Evolutionary conservation across 1,284 basidiomycete species (phyloP).

Genomic region (Cutaneotrichosporon cutaneum): DNA sequence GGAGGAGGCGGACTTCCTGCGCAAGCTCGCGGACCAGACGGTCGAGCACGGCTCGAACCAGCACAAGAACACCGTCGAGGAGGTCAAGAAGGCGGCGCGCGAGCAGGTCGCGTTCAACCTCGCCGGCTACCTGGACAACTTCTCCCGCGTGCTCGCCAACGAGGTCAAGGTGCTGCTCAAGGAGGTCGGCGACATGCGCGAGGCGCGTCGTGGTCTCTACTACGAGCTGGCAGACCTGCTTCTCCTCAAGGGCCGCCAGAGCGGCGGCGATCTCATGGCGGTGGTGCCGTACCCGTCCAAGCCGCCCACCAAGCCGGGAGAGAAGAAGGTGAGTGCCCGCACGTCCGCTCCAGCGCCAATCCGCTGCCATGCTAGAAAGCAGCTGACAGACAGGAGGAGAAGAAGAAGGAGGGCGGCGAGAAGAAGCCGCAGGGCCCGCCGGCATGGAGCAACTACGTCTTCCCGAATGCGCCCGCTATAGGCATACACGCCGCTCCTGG

Average conservation of each 20-base stretch:
- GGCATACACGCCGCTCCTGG: slow-evolving; percentile 7
- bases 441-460: slow-evolving; percentile 12
- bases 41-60: slow-evolving; percentile 51
- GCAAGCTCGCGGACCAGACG: slow-evolving; percentile 46
- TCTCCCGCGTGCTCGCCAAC: slow-evolving; percentile 47
- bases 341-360: too few relatives aligned
- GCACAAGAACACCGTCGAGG: slow-evolving; percentile 46
- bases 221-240: slow-evolving; percentile 50
- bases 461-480: slow-evolving; percentile 7
- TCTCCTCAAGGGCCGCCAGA: slow-evolving; percentile 51
- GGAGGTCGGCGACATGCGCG: slow-evolving; percentile 51
- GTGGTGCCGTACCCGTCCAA: slow-evolving; percentile 47
- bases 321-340: slow-evolving; percentile 24
- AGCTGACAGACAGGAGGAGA: slow-evolving; percentile 1
- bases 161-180: slow-evolving; percentile 50
- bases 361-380: not conserved
- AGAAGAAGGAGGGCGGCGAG: slow-evolving; percentile 8
- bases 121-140: slow-evolving; percentile 51
- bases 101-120: slow-evolving; percentile 54
- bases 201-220: slow-evolving; percentile 50
- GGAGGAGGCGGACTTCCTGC: slow-evolving; percentile 44
- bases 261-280: slow-evolving; percentile 50
- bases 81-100: slow-evolving; percentile 41
- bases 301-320: slow-evolving; percentile 36
- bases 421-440: slow-evolving; percentile 19